Conservation (phyloP, 768 basidiomycete genomes). For the Trichaptum fuscoviolaceum region DNA sequence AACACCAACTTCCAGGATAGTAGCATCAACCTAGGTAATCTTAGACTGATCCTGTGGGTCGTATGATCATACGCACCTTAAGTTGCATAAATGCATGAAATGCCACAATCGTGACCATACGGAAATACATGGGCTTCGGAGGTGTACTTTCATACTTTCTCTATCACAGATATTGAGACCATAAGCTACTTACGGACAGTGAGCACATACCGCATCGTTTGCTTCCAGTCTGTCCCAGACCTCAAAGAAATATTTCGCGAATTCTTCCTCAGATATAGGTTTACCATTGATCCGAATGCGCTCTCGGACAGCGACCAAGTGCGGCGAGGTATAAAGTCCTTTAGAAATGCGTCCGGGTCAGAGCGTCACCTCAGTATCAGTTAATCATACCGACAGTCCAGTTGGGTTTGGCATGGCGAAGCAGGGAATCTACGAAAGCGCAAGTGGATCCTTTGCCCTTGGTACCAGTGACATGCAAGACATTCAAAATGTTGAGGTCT, state of each 20-base stretch:
- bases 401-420: conserved; percentile 65
- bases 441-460: conserved; percentile 98
- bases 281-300: conserved; percentile 89
- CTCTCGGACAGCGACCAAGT: conserved; percentile 93
- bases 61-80: conserved; percentile 34
- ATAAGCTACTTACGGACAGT: conserved; percentile 10
- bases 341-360: conserved; percentile 1
- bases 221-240: conserved; percentile 82
- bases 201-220: conserved; percentile 50
- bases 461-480: conserved; percentile 94
- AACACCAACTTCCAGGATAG: conserved; percentile 93
- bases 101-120: conserved; percentile 87
- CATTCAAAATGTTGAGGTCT: conserved; percentile 83
- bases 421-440: conserved; percentile 84
- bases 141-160: conserved; percentile 47
- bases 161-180: conserved; percentile 24
- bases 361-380: conserved; percentile 3
- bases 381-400: conserved; percentile 72
- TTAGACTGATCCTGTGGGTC: not conserved
- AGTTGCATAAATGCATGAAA: conserved; percentile 83
- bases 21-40: conserved; percentile 64
- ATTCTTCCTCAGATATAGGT: conserved; percentile 83
- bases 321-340: conserved; percentile 97
- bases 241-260: conserved; percentile 91
- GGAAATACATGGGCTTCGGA: conserved; percentile 87